These are phyloP conservation scores for Viridothelium virens DNA, from an alignment of 495 filamentous ascomycete species.

Conservation along the genomic window DNA sequence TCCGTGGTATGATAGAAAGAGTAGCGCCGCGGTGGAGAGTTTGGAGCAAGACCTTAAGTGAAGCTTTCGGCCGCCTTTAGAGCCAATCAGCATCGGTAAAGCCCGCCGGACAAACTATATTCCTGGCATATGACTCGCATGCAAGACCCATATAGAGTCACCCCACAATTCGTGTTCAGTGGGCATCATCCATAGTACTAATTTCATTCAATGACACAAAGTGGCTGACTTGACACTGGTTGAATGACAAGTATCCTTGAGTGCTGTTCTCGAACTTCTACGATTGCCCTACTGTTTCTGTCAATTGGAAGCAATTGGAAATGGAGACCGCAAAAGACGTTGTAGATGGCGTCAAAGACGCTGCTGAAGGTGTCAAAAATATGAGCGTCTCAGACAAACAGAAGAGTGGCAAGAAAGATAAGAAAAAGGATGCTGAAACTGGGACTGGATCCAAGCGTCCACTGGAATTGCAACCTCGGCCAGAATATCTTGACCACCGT, in stretches of 20 bases:
- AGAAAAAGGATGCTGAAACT: slow-evolving; percentile 43
- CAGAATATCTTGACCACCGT: slow-evolving; percentile 73
- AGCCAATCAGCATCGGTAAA: background rate
- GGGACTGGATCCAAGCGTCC: slow-evolving; percentile 32
- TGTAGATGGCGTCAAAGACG: slow-evolving; percentile 16
- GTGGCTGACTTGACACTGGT: background rate
- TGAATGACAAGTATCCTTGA: background rate
- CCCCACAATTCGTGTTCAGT: no score
- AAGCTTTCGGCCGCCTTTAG: background rate
- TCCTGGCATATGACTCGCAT: background rate
- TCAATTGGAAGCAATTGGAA: background rate
- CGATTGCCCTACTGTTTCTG: background rate
- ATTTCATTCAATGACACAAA: background rate
- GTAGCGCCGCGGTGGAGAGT: no score
- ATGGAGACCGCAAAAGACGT: slow-evolving; percentile 29
- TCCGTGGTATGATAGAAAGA: no score
- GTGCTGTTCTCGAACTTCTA: background rate
- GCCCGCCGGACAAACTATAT: background rate
- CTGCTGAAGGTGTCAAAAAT: slow-evolving; percentile 42
- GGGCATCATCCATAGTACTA: background rate
- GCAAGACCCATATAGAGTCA: background rate
- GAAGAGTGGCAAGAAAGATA: slow-evolving; percentile 39
- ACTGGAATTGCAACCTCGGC: slow-evolving; percentile 57
- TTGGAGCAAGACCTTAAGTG: no score
- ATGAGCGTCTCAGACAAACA: slow-evolving; percentile 37